Evolutionary conservation across 371 early-diverging fungal genomes (phyloP).

Genomic region (Mucor racemosus): DNA sequence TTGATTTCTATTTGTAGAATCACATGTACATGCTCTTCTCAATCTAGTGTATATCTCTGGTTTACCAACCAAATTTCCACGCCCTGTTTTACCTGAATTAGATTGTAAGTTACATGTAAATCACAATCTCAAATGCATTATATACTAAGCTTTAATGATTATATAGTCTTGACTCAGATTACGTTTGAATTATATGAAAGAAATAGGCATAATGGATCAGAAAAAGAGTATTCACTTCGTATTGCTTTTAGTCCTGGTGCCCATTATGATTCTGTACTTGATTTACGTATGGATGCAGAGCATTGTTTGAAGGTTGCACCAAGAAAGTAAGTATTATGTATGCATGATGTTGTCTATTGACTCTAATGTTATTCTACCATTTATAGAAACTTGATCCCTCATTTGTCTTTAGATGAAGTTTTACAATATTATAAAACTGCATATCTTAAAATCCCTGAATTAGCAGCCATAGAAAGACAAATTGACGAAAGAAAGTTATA

Average conservation of each 20-base stretch:
- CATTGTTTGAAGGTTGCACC: conserved; percentile 90
- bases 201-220: conserved; percentile 56
- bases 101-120: conserved; percentile 79
- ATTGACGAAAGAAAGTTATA: conserved; percentile 49
- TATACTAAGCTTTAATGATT: too few species aligned
- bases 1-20: conserved; percentile 82
- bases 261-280: conserved; percentile 87
- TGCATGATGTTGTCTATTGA: not conserved
- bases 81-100: conserved; percentile 81
- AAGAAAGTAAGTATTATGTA: not conserved
- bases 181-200: conserved; percentile 97
- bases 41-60: conserved; percentile 90
- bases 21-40: conserved; percentile 87
- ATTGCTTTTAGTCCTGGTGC: conserved; percentile 94
- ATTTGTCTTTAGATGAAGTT: conserved; percentile 49
- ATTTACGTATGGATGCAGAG: conserved; percentile 83
- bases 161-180: conserved; percentile 94
- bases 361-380: conserved; percentile 1
- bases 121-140: too few species aligned
- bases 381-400: conserved; percentile 47
- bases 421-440: conserved; percentile 38
- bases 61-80: conserved; percentile 75
- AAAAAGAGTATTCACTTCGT: conserved; percentile 86
- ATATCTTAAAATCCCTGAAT: conserved; percentile 47
- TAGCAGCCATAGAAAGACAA: conserved; percentile 45